phyloP scores from a whole-genome alignment of 75 land plant genomes.

The Gnetum montanum region DNA sequence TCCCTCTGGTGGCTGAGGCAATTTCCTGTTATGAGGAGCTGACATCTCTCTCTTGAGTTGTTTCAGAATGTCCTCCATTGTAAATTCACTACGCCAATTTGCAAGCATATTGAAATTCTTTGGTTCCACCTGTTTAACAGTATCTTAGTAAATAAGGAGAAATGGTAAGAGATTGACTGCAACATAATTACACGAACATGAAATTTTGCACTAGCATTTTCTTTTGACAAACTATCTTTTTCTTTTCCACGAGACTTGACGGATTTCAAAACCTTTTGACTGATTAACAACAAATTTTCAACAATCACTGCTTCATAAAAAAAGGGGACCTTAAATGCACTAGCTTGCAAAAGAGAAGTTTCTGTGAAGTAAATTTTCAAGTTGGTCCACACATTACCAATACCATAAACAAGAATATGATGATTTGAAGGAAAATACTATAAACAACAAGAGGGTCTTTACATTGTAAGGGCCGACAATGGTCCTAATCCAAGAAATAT shows the following conservation, averaged over 20 bases:
- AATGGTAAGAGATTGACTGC: neutral
- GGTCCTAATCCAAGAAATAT: conserved; percentile 79
- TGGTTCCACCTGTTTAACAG: conserved; percentile 48
- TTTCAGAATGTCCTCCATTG: conserved; percentile 69
- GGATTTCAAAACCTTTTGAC: too few relatives aligned
- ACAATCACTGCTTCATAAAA: too few relatives aligned
- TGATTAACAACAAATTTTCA: too few relatives aligned
- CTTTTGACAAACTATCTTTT: too few relatives aligned
- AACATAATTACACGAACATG: too few relatives aligned
- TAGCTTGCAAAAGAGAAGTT: too few relatives aligned
- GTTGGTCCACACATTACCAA: too few relatives aligned
- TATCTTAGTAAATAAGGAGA: neutral
- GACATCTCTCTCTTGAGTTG: conserved; percentile 71
- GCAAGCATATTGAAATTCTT: conserved; percentile 51
- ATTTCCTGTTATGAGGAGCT: conserved; percentile 54
- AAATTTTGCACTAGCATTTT: too few relatives aligned
- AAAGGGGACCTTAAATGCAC: too few relatives aligned
- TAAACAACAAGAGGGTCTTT: neutral
- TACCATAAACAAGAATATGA: neutral
- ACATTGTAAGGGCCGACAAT: conserved; percentile 74
- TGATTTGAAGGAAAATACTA: neutral
- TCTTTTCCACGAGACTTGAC: too few relatives aligned
- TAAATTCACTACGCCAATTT: conserved; percentile 67
- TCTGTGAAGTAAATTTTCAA: too few relatives aligned
- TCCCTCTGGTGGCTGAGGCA: conserved; percentile 74